A percentile compares a stretch with the other conserved stretches of the same genome.
Evolutionary conservation across 2,329 filamentous ascomycete genomes (phyloP).

Genomic region (Pseudogymnoascus sp.): DNA sequence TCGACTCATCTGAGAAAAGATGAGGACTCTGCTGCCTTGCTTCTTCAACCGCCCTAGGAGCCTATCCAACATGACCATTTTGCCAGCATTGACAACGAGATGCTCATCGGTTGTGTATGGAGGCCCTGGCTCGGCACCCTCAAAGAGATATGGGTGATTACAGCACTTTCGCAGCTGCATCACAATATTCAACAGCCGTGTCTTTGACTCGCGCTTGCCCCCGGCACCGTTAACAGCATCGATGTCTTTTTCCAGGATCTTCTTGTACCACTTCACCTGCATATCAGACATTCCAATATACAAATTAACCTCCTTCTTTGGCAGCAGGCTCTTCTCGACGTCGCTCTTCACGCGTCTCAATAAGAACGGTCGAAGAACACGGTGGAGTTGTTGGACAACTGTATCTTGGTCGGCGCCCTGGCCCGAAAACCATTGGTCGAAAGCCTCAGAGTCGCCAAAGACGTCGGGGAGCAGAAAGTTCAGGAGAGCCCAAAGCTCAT

Average conservation of each 20-base stretch:
- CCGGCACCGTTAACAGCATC: slow-evolving; percentile 95
- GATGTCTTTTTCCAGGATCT: slow-evolving; percentile 97
- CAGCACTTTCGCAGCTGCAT: slow-evolving; percentile 99
- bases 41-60: slow-evolving; percentile 74
- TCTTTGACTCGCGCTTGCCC: slow-evolving; percentile 96
- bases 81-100: slow-evolving; percentile 84
- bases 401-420: slow-evolving; percentile 88
- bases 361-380: slow-evolving; percentile 85
- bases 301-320: slow-evolving; percentile 94
- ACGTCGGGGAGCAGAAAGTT: slow-evolving; percentile 98
- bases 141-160: slow-evolving; percentile 96
- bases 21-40: slow-evolving; percentile 90
- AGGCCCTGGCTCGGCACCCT: slow-evolving; percentile 92
- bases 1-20: slow-evolving; percentile 99
- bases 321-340: slow-evolving; percentile 93
- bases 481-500: slow-evolving; percentile 93
- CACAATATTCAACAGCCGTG: slow-evolving; percentile 91
- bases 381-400: slow-evolving; percentile 91
- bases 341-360: slow-evolving; percentile 94
- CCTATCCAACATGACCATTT: slow-evolving; percentile 96
- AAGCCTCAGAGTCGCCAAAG: slow-evolving; percentile 92
- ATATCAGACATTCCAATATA: slow-evolving; percentile 99
- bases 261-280: slow-evolving; percentile 99
- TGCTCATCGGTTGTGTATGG: slow-evolving; percentile 98
- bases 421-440: slow-evolving; percentile 95